phyloP scores from a whole-genome alignment of 148 eudicot species.

The Rhododendron simsii region DNA sequence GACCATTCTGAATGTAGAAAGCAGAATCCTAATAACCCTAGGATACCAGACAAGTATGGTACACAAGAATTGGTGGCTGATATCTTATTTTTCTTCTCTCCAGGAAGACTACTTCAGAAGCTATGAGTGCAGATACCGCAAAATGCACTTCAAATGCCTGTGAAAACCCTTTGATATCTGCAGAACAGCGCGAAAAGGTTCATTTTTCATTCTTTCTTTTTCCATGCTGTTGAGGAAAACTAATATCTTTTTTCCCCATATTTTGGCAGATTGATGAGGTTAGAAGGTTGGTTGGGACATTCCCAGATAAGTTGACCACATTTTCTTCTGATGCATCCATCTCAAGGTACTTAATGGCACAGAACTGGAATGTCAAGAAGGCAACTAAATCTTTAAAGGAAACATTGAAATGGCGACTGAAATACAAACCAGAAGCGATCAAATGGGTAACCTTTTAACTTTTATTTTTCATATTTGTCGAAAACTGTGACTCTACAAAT shows the following conservation, averaged over 20 bases:
- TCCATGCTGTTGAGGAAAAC: not conserved
- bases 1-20: not conserved
- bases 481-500: not conserved
- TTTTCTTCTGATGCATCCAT: constrained; percentile 67
- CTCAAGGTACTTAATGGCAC: constrained; percentile 65
- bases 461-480: no score
- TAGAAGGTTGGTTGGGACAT: constrained; percentile 43
- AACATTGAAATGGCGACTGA: constrained; percentile 70
- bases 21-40: not conserved
- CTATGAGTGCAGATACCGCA: constrained; percentile 41
- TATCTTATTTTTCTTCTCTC: not conserved
- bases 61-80: not conserved
- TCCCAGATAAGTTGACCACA: constrained; percentile 49
- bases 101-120: constrained; percentile 14
- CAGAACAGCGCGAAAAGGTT: constrained; percentile 52
- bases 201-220: not conserved
- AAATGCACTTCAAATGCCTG: constrained; percentile 27
- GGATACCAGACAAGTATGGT: not conserved
- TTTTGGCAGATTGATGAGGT: constrained; percentile 70
- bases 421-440: constrained; percentile 74
- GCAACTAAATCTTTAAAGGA: constrained; percentile 76
- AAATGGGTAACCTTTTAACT: constrained; percentile 49
- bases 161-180: constrained; percentile 31
- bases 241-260: not conserved
- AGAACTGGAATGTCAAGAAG: constrained; percentile 83